Percentiles rank a stretch among this genome's conserved stretches.
These are phyloP conservation scores for Kwoniella newhampshirensis DNA, from an alignment of 768 basidiomycete species.

Conservation along the genomic window DNA sequence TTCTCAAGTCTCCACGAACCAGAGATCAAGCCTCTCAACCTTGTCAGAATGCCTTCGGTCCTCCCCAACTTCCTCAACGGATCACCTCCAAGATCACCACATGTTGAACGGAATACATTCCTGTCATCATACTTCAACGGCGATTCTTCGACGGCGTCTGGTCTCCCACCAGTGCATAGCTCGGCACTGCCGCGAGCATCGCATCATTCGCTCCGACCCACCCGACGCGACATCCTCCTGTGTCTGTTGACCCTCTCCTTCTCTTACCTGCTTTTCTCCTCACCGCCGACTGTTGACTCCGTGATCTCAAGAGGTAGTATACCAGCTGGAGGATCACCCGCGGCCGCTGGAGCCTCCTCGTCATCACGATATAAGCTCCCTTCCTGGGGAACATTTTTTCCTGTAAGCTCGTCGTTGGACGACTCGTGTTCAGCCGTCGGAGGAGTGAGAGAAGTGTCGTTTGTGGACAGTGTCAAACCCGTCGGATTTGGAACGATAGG, in stretches of 20 bases:
- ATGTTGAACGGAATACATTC: constrained; percentile 11
- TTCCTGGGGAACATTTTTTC: not conserved
- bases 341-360: not conserved
- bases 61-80: constrained; percentile 25
- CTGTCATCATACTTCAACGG: constrained; percentile 11
- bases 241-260: constrained; percentile 44
- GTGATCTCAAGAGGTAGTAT: too few relatives aligned
- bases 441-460: constrained; percentile 12
- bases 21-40: not conserved
- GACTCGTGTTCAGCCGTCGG: constrained; percentile 2
- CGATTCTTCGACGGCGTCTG: constrained; percentile 7
- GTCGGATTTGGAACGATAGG: constrained; percentile 12
- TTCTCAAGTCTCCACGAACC: too few relatives aligned
- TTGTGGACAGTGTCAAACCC: constrained; percentile 10
- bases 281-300: constrained; percentile 4
- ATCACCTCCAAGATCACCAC: constrained; percentile 36
- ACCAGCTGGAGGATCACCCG: not conserved
- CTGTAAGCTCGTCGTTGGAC: not conserved
- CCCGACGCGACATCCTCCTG: constrained; percentile 48
- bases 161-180: constrained; percentile 17
- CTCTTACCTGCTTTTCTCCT: constrained; percentile 38
- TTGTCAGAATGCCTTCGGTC: constrained; percentile 22
- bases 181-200: constrained; percentile 8
- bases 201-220: constrained; percentile 28
- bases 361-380: constrained; percentile 8